Base-by-base conservation (phyloP, 495 filamentous ascomycete species). In the Neurospora sp. region DNA sequence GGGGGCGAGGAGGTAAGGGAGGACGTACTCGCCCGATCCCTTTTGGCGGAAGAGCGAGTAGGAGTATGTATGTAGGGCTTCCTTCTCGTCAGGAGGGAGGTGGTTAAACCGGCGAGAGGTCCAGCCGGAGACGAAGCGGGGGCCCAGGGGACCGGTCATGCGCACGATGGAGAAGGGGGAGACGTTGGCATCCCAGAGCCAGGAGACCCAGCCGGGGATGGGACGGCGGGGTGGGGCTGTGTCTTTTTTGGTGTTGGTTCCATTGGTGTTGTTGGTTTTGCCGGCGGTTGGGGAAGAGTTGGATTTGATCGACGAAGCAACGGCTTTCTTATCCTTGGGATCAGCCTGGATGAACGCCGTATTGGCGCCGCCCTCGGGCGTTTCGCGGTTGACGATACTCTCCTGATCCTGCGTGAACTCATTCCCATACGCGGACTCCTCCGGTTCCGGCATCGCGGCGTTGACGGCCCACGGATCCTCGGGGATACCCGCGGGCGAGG, bases 101-200 rank as follows among this genome's bases (percentile, higher is more conserved):
- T 97, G 93, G 65, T 92, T 92, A 82, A 99, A 99, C 37, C 96
- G 89, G 8, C 96, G 90, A 4, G 90, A 91, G 3, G 96, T 97
- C 96, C 96, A 99, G 22, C 96, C 95, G 0, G 94, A 97, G 0
- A 97, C 93, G 39, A 99, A 86, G 3, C 94, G 89, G 7, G 96
- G 96, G 1, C 96, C 96, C 1, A 99, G 80, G 1, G 96, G 96
- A n/a, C 96, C 96, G 10, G 93, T 83, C 87, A 94, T 91, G 70
- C 96, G 92, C 9, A 99, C 88, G 20, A 99, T 81, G 74, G 89
- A 93, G 80, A 99, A 99, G 20, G 96, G 96, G 1, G 94, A 97
- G 74, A 99, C 90, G 78, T 99, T 99, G 74, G 93, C 93, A 73
- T 99, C 96, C 96, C 96, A 99, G 41, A 99, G 87, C 80, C 93